Evolutionary conservation across 331 rosid species (phyloP), one percentile per base, ranked within the genome.

Genomic region (Arachis monticola): DNA sequence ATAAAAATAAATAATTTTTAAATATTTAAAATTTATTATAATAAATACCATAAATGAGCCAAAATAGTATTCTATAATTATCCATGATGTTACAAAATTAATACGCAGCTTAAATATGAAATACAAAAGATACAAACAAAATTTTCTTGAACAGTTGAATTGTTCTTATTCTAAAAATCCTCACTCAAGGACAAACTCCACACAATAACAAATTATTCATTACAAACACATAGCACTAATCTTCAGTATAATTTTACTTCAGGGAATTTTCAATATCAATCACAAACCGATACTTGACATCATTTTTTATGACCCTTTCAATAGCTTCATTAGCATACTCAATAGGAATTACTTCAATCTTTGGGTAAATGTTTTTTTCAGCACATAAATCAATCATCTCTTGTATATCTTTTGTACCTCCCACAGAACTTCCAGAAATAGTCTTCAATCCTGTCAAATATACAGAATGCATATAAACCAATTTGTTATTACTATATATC

Each of bases 361-460:
- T 83, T n/a, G 98, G 96, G 67, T 89, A 57, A 66, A 93, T 85
- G 65, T 30, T 80, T 0, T 83, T 80, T 72, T 84, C 84, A 60
- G 92, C 96, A 77, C 96, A 93, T 59, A 91, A 89, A 69, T 89
- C 81, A 4, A 91, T 72, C 96, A 91, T 93, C 80, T 93, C 97
- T 64, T 91, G 96, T 2, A 27, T 87, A 46, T 83, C 92, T 62
- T 85, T 91, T 1, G 97, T 89, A 30, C 98, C 97, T 11, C 98
- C 98, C 0, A 85, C 48, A 6, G 72, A 0, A 60, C 97, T 93
- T 67, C 98, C 97, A 0, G 96, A 35, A 44, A 93, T 3, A 38
- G 87, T 77, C 79, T 13, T 86, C 83, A 64, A 53, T 63, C 93
- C 98, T 93, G 89, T 48, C 73, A 70, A 70, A 84, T 46, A 83